Base-by-base conservation (phyloP, 2,329 filamentous ascomycete genomes). In the Niveomyces coronatus region DNA sequence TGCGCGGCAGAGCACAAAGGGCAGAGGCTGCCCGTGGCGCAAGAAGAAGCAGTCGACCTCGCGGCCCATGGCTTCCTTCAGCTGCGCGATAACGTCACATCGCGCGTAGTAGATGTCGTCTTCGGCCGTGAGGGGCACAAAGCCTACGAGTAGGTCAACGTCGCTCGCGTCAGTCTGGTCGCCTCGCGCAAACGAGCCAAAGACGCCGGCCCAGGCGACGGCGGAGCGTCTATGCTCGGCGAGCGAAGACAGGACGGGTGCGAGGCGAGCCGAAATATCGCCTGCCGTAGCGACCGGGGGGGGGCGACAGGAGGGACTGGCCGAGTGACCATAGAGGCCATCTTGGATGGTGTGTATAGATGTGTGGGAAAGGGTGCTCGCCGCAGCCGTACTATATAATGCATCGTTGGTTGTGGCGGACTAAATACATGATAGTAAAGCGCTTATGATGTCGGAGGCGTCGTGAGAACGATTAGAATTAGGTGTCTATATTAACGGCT, bases 11-110 rank as follows among this genome's bases (percentile, higher is more conserved):
- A 24, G 19, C 13, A 35, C 20, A 35, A 35, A 27, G 22, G 19
- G 19, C 9, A 35, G 32, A 10, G 32, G 19, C 13, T 35, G 32
- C 32, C 32, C 32, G 22, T 35, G 32, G 13, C 20, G 32, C 13
- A 35, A 17, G 32, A 24, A 35, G 32, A 35, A 26, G 32, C 20
- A 35, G 22, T 35, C 32, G 32, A 35, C 32, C 19, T 35, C 27
- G 19, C 32, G 19, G 19, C 32, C 22, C 13, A 35, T 24, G 9
- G 32, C 20, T 26, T 35, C 32, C 8, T 26, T n/a, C 19, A 35
- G 22, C 19, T 15, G 32, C n/a, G 19, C 20, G 23, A 24, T 11
- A 17, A 35, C 15, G 22, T 35, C 20, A 11, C 32, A 19, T 22
- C 31, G 31, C 32, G 22, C 22, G 22, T 35, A 35, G 22, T 35